Evolutionary conservation across 345 rosid species (phyloP), one percentile per base, ranked within the genome.

Genomic region (Kernera saxatilis): DNA sequence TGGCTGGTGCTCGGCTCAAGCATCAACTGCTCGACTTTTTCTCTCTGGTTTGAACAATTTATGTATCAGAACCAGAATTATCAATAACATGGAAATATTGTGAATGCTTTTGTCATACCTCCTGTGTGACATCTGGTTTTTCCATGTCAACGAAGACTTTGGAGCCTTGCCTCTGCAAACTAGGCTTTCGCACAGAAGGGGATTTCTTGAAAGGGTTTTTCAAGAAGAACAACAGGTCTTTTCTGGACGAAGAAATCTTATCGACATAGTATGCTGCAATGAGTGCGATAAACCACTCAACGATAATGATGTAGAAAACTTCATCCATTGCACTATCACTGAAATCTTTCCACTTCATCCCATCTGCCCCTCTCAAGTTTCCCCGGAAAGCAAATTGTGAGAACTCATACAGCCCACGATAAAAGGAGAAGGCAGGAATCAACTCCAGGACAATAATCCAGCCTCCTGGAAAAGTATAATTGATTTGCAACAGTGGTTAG

Each of bases 381-480:
- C 89, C 98, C 1, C 1, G 57, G 39, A 85, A 82, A 54, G 98
- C 50, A 73, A 83, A 89, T 48, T 84, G 84, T 3, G 87, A 71
- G 13, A 91, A 87, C 72, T 94, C 97, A 33, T 94, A 94, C 41
- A 94, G 64, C 9, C 99, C 99, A 48, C 98, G 99, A 63, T 83
- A 91, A 13, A 94, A 65, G 27, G 98, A 69, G 66, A 94, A 94
- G 50, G 97, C 96, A 56, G 98, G 99, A 81, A 79, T 91, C 61
- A 94, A 68, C 86, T 94, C 97, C 86, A 94, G 21, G 26, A 80
- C 73, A 46, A 81, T 52, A 67, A 91, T 79, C 98, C 93, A 86
- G 19, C 77, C 83, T 72, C 87, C 99, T 94, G 76, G 53, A 80
- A 64, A 30, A 71, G 56, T 45, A 70, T 32, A 78, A 55, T 30